Base-by-base conservation (phyloP, 169 alveolate genomes). In the Cryptosporidium felis region DNA sequence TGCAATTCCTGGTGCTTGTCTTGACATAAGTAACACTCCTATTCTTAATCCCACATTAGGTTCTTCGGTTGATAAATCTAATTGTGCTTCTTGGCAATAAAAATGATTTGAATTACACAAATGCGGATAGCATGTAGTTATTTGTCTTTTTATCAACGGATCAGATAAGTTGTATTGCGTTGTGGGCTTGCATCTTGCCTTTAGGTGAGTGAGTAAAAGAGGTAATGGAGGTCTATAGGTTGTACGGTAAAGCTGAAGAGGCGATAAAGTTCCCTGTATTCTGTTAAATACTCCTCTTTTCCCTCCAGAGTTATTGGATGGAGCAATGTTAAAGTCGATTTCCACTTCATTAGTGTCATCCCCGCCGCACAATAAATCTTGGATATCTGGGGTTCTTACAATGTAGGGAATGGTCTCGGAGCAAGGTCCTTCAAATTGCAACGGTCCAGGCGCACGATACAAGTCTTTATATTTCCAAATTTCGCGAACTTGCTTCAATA, bases 1-100 rank as follows among this genome's bases (percentile, higher is more conserved):
- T 91, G 95, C 92, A n/a, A 96, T 97, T 41, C 99, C 99, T 2
- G 99, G 99, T 10, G 99, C 95, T 79, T 96, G 97, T 80, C 98
- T 93, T 3, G 99, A 97, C 88, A 95, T 80, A 44, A 95, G 92
- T 12, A 96, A 96, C 38, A 97, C 95, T 34, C 99, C 99, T n/a
- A 95, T 93, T 61, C 89, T 91, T 61, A 74, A 12, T 21, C 85
- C 85, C 8, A 74, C 85, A 49, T 58, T 58, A 18, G 85, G 85
- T 80, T 63, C 80, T 65, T 21, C 88, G 47, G 62, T 45, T 2
- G 89, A 67, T 10, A 63, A 23, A 16, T 62, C 81, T 18, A 65
- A 58, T 23, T 65, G 81, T 18, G 67, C 81, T 49, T 81, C 90
- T 65, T 81, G 88, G n/a, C 81, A 67, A 45, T 81, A 62, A 49